Evolutionary conservation across 106 monocot species (phyloP).

Genomic region (Vanilla planifolia): DNA sequence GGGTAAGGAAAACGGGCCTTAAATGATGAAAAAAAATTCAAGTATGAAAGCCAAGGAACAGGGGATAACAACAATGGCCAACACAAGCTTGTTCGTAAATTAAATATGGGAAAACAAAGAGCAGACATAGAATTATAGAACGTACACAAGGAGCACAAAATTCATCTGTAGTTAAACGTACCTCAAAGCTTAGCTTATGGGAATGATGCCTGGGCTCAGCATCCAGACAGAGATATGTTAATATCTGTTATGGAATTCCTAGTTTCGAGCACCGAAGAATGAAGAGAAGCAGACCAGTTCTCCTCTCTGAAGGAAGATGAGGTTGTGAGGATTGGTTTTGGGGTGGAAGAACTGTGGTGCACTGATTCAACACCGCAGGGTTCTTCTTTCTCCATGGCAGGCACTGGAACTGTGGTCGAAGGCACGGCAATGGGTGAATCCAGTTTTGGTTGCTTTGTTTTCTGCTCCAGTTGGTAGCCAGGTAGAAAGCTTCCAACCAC

Average conservation of each 20-base stretch:
- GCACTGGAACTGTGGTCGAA: conserved; percentile 22
- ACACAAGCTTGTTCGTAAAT: no score
- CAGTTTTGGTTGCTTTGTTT: conserved; percentile 39
- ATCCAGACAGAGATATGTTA: conserved; percentile 59
- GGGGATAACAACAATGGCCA: no score
- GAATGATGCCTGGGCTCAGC: not conserved
- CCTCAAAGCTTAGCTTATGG: no score
- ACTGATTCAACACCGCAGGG: conserved; percentile 26
- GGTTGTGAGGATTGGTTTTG: conserved; percentile 26
- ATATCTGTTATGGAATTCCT: conserved; percentile 61
- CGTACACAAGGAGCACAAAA: no score
- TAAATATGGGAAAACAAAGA: no score
- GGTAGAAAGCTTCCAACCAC: conserved; percentile 79
- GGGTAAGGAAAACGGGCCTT: no score
- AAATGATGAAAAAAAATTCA: no score
- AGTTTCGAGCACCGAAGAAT: conserved; percentile 27
- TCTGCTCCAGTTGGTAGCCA: conserved; percentile 59
- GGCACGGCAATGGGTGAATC: conserved; percentile 23
- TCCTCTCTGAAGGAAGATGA: conserved; percentile 46
- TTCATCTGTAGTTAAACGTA: no score
- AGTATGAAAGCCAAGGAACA: no score
- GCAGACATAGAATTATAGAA: no score
- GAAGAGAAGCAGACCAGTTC: conserved; percentile 57
- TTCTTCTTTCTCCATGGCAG: conserved; percentile 31
- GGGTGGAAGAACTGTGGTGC: conserved; percentile 22